phyloP scores from a whole-genome alignment of 495 filamentous ascomycete genomes.

The Amniculicola lignicola region DNA sequence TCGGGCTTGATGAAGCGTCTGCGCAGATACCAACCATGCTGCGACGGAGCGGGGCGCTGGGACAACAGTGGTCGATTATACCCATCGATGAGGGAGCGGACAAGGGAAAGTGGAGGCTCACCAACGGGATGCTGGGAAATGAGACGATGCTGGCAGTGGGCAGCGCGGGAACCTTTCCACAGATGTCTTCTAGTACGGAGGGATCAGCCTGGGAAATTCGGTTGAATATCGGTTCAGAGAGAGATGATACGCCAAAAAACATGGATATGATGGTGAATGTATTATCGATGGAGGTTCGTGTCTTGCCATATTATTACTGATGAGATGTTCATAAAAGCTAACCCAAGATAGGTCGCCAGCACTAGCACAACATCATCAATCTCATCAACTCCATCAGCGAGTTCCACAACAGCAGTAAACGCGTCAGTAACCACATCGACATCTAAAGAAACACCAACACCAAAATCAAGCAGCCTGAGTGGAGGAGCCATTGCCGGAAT shows the following conservation, averaged over 20 bases:
- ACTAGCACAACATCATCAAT: not conserved
- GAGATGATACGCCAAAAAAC: not conserved
- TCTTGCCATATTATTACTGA: not conserved
- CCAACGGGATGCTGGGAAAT: slow-evolving; percentile 13
- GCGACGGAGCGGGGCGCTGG: not conserved
- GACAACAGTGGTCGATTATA: slow-evolving; percentile 14
- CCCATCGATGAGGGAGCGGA: not conserved
- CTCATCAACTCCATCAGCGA: not conserved
- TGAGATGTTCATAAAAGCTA: not conserved
- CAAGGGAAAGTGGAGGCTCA: slow-evolving; percentile 7
- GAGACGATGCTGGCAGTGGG: not conserved
- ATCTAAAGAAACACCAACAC: not conserved
- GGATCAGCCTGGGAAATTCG: slow-evolving; percentile 3
- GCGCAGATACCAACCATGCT: not conserved
- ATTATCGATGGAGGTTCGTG: not conserved
- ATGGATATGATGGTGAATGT: slow-evolving; percentile 1
- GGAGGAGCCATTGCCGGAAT: slow-evolving; percentile 1
- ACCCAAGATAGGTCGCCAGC: not conserved
- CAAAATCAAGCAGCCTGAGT: not conserved
- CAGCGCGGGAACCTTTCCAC: not conserved
- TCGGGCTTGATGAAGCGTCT: slow-evolving; percentile 2
- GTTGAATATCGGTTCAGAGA: not conserved
- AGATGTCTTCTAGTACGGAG: not conserved
- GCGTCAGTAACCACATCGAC: not conserved
- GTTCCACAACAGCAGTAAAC: not conserved